phyloP scores from a whole-genome alignment of 768 basidiomycete genomes.

The Suillus alpinus region DNA sequence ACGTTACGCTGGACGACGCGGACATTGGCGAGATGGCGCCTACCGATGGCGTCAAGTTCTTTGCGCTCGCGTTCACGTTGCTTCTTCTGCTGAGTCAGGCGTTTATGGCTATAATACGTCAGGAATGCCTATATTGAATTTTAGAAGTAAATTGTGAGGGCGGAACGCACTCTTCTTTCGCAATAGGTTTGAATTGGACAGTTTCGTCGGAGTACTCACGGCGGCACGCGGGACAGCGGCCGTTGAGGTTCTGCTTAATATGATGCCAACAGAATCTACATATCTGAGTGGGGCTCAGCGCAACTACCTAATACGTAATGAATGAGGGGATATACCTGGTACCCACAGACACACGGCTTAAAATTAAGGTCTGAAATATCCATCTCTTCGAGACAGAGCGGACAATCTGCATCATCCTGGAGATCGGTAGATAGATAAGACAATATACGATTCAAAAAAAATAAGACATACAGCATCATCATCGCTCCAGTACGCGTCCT shows the following conservation, averaged over 20 bases:
- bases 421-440: constrained; percentile 19
- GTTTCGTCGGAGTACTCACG: constrained; percentile 89
- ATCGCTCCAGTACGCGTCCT: constrained; percentile 97
- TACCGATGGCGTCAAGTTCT: constrained; percentile 82
- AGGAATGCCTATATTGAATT: constrained; percentile 15
- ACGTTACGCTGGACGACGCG: constrained; percentile 96
- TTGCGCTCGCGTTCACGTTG: constrained; percentile 93
- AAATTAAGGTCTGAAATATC: constrained; percentile 99
- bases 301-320: constrained; percentile 7
- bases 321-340: constrained; percentile 62
- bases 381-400: constrained; percentile 97
- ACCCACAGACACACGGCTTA: constrained; percentile 98
- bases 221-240: constrained; percentile 95
- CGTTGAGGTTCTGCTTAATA: constrained; percentile 93
- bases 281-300: constrained; percentile 53
- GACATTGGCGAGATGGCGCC: constrained; percentile 87
- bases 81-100: constrained; percentile 92
- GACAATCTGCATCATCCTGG: constrained; percentile 97
- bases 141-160: constrained; percentile 2
- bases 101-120: constrained; percentile 70
- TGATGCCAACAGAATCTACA: constrained; percentile 99
- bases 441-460: constrained; percentile 9
- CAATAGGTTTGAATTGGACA: constrained; percentile 93
- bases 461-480: constrained; percentile 68
- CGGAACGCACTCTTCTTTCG: constrained; percentile 84